Base-by-base conservation (phyloP, 192 early-diverging fungal species). In the Ambispora gerdemannii region DNA sequence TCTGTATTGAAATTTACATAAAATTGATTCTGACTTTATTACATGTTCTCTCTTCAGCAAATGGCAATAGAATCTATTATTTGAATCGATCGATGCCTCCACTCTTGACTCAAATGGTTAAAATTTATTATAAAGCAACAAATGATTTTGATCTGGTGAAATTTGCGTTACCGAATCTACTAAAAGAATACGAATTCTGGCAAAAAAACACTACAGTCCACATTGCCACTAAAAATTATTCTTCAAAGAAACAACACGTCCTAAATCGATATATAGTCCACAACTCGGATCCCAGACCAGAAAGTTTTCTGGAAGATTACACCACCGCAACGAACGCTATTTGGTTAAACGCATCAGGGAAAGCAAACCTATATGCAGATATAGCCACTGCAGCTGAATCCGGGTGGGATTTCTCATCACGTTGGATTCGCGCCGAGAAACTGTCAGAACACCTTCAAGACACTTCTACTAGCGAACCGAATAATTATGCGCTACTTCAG, bases 41-140 rank as follows among this genome's bases (percentile, higher is more conserved):
- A n/a, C n/a, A n/a, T n/a, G n/a, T n/a, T n/a, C n/a, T n/a, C n/a
- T n/a, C n/a, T n/a, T n/a, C n/a, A 84, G 82, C 90, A 8, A 92
- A 92, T 59, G 90, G 90, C 10, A 87, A 89, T 3, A 83, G 90
- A 20, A 78, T 87, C 36, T 92, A 92, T 73, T 92, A 90, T 69
- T 68, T 90, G 63, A 84, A 88, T 64, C 78, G 90, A 59, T 92
- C 90, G 4, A 89, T 90, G 64, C 88, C 90, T n/a, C 90, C 90
- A 7, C 59, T 92, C 51, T 72, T 92, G 28, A 72, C 81, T 17
- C 83, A 88, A 52, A 92, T 92, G 89, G 87, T 89, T 20, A 75
- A 81, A 50, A 59, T 85, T 22, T 89, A 87, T 68, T 78, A 81
- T 58, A 72, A 82, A 60, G 58, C 75, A 6, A 88, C 87, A 0